These are phyloP conservation scores for Tetracladium setigerum DNA, from an alignment of 495 filamentous ascomycete species.

Conservation along the genomic window DNA sequence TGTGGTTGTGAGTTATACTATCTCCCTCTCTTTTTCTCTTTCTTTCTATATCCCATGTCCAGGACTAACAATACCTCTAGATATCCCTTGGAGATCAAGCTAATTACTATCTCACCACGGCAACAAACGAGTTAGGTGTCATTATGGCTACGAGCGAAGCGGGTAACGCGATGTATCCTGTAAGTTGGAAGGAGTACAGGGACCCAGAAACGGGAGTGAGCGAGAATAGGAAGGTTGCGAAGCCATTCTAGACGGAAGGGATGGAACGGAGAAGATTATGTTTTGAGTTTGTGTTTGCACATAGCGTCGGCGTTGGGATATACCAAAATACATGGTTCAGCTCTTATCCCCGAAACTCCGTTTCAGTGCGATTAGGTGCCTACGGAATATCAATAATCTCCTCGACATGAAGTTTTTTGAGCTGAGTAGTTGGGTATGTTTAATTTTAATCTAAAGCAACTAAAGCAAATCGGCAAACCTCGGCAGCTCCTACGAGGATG, in stretches of 20 bases:
- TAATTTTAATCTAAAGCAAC: too few species aligned
- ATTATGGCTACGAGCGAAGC: slow-evolving; percentile 87
- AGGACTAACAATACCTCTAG: slow-evolving; percentile 25
- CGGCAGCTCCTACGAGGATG: too few species aligned
- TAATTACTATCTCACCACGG: slow-evolving; percentile 88
- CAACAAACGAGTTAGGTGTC: slow-evolving; percentile 84
- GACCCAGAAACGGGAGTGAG: slow-evolving; percentile 71
- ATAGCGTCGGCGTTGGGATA: slow-evolving; percentile 11
- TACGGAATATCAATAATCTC: too few species aligned
- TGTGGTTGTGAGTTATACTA: slow-evolving; percentile 64
- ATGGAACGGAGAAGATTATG: neutral
- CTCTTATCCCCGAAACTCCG: too few species aligned
- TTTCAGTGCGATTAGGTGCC: too few species aligned
- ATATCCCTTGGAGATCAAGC: slow-evolving; percentile 88
- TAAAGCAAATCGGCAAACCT: too few species aligned
- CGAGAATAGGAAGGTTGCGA: slow-evolving; percentile 87
- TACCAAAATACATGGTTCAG: too few species aligned
- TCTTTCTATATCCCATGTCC: neutral
- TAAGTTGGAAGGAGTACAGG: slow-evolving; percentile 90
- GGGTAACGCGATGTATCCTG: slow-evolving; percentile 82
- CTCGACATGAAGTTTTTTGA: too few species aligned
- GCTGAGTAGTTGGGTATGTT: too few species aligned
- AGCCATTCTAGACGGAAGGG: slow-evolving; percentile 58
- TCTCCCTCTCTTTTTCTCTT: neutral
- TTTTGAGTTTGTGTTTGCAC: neutral